Conservation (phyloP, 768 basidiomycete genomes). For the Naematelia encephala region DNA sequence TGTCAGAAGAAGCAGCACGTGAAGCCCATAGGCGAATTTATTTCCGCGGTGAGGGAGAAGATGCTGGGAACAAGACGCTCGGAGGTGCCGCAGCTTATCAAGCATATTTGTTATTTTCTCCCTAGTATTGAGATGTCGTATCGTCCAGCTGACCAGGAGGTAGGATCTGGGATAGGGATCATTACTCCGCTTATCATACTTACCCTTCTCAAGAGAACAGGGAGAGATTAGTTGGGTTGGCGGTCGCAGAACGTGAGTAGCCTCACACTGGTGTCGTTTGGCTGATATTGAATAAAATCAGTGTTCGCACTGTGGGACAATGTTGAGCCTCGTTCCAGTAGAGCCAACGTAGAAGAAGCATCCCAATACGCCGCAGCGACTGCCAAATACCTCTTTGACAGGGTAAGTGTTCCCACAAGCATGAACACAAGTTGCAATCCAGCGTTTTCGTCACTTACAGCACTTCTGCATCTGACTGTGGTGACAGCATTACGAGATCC, state of each 20-base stretch:
- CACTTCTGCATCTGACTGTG: not conserved
- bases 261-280: not conserved
- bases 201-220: conserved; percentile 42
- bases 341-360: conserved; percentile 35
- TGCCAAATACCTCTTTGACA: conserved; percentile 44
- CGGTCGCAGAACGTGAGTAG: conserved; percentile 45
- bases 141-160: conserved; percentile 2
- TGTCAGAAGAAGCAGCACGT: conserved; percentile 41
- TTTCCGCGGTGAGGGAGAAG: conserved; percentile 30
- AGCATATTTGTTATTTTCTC: conserved; percentile 42
- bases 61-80: conserved; percentile 37
- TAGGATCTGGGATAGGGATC: conserved; percentile 47
- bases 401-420: conserved; percentile 27
- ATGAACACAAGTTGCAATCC: too few relatives aligned
- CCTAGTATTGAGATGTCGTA: not conserved
- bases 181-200: conserved; percentile 38
- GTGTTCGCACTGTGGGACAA: conserved; percentile 42
- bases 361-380: conserved; percentile 45
- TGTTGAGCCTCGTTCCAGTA: conserved; percentile 29
- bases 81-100: conserved; percentile 50
- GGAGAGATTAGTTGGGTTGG: conserved; percentile 45
- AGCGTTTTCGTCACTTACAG: too few relatives aligned
- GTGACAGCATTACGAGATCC: not conserved
- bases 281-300: conserved; percentile 9
- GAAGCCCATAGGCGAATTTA: conserved; percentile 45